These are phyloP conservation scores for Verticillium tricorpus DNA, from an alignment of 2,329 filamentous ascomycete species.

Conservation along the genomic window DNA sequence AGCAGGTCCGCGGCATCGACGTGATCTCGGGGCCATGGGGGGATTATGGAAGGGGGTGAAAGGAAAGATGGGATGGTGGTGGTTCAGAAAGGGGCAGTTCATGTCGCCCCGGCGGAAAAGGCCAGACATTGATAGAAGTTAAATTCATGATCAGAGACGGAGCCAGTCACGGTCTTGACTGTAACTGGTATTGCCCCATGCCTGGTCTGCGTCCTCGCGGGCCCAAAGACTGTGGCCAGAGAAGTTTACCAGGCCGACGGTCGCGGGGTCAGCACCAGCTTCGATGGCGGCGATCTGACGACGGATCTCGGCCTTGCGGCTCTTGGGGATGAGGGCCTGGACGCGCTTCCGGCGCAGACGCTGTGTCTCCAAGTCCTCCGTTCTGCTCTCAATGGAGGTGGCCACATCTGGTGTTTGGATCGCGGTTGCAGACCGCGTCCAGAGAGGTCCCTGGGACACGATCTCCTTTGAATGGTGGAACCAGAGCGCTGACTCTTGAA, in stretches of 20 bases:
- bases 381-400: neutral
- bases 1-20: neutral
- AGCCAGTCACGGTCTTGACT: neutral
- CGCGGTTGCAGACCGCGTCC: neutral
- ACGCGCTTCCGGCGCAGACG: constrained; percentile 6
- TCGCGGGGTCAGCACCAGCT: constrained; percentile 11
- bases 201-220: neutral
- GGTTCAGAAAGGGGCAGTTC: neutral
- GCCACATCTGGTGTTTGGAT: neutral
- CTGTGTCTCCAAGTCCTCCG: constrained; percentile 7
- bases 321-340: constrained; percentile 1
- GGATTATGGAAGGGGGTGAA: neutral
- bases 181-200: neutral
- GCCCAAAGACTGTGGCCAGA: constrained; percentile 8
- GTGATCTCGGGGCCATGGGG: neutral
- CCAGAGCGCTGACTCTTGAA: neutral
- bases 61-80: neutral
- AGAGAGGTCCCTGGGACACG: neutral
- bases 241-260: constrained; percentile 7
- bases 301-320: constrained; percentile 17
- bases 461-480: neutral
- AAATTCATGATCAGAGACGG: neutral
- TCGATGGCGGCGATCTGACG: constrained; percentile 21
- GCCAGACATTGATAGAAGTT: neutral
- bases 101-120: neutral